Percentiles rank a stretch among this genome's conserved stretches.
These are phyloP conservation scores for Schwanniomyces polymorphus DNA, from an alignment of 805 yeast genomes.

Conservation along the genomic window DNA sequence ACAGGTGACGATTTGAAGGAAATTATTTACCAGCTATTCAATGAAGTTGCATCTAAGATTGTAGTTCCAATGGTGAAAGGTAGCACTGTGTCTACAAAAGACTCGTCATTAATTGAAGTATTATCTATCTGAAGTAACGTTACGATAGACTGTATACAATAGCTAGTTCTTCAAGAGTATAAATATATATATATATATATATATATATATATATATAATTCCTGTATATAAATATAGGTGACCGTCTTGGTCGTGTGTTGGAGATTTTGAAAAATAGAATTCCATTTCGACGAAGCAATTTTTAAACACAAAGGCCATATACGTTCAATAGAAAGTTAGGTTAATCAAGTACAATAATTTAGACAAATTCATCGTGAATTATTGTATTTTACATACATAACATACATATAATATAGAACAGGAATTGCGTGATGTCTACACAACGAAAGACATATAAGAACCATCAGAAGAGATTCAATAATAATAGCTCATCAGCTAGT, in stretches of 20 bases:
- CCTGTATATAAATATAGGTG: neutral
- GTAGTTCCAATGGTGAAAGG: constrained; percentile 49
- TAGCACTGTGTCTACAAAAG: constrained; percentile 5
- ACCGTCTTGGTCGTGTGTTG: neutral
- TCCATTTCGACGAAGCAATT: constrained; percentile 2
- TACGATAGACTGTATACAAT: neutral
- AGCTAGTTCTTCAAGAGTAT: neutral
- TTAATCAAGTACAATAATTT: constrained; percentile 4
- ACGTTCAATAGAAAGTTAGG: constrained; percentile 2
- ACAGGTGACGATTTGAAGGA: constrained; percentile 77
- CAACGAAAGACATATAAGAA: constrained; percentile 45
- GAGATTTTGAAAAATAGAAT: neutral
- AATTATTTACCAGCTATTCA: constrained; percentile 67
- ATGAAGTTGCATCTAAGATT: constrained; percentile 47
- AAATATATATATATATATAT: too few relatives aligned
- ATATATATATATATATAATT: too few relatives aligned
- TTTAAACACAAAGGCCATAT: constrained; percentile 11
- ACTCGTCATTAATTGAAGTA: constrained; percentile 35
- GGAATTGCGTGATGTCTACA: constrained; percentile 16
- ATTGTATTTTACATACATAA: constrained; percentile 5
- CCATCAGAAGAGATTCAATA: constrained; percentile 44
- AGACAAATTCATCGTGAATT: constrained; percentile 1
- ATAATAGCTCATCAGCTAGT: constrained; percentile 11
- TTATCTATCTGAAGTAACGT: neutral
- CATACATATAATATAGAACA: constrained; percentile 4